phyloP scores from a whole-genome alignment of 805 yeast genomes.

The Saturnispora halmiae region DNA sequence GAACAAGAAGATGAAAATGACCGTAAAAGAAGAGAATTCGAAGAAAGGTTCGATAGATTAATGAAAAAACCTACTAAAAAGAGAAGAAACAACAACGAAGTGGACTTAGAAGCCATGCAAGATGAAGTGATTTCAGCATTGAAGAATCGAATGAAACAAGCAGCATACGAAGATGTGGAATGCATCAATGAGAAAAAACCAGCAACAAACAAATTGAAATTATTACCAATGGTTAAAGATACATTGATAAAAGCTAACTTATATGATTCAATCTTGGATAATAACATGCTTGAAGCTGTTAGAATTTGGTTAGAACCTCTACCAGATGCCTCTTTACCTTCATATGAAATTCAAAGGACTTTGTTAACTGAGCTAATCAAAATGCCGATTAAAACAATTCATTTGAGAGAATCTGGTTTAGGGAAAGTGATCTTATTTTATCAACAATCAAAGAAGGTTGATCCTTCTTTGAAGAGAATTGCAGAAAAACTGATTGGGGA shows the following conservation, averaged over 20 bases:
- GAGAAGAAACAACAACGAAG: conserved; percentile 66
- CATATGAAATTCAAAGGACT: conserved; percentile 89
- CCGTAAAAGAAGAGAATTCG: conserved; percentile 65
- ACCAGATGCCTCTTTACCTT: conserved; percentile 97
- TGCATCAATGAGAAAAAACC: conserved; percentile 52
- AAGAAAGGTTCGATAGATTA: conserved; percentile 71
- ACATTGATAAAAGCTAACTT: conserved; percentile 72
- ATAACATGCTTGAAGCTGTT: conserved; percentile 85
- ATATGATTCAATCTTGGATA: conserved; percentile 89
- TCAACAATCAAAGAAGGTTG: conserved; percentile 84
- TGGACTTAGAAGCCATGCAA: conserved; percentile 89
- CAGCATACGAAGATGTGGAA: conserved; percentile 65
- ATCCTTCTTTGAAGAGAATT: conserved; percentile 71
- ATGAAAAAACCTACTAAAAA: conserved; percentile 53
- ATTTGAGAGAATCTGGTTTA: conserved; percentile 85
- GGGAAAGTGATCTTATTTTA: conserved; percentile 92
- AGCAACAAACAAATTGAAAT: conserved; percentile 67
- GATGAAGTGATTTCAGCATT: conserved; percentile 80
- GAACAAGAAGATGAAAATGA: conserved; percentile 23
- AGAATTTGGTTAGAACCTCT: conserved; percentile 97
- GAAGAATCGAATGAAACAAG: conserved; percentile 83
- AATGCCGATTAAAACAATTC: conserved; percentile 92
- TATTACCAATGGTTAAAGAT: conserved; percentile 70
- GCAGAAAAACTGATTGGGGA: conserved; percentile 90
- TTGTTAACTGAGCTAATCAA: conserved; percentile 63